Evolutionary conservation across 2,329 filamentous ascomycete genomes (phyloP), one percentile per base, ranked within the genome.

Genomic region (Herpotrichia juniperi): DNA sequence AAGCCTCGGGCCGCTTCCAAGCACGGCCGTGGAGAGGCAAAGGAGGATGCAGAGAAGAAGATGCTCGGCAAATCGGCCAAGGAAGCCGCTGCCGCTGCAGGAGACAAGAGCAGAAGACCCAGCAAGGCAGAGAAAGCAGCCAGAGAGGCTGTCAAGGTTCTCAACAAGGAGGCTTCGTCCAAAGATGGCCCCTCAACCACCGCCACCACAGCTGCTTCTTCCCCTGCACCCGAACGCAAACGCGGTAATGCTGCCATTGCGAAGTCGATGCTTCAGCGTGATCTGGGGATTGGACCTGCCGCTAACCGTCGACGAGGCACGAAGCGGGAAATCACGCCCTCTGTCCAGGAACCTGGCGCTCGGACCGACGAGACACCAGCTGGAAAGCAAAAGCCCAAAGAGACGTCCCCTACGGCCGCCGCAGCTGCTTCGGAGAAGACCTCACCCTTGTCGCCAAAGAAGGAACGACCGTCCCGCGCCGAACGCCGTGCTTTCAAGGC

Each of bases 111-210:
- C 46, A 69, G 68, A 45, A 73, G 69, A 31, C 51, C 63, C 21
- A 68, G 50, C 57, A 75, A 74, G 51, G 64, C 66, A 32, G 85
- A 88, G 25, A 90, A 85, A 69, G 77, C 79, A 2, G 78, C 80
- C 3, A 87, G 87, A 58, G 87, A 88, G 54, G 81, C 83, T 14
- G 79, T 84, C 44, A 87, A 86, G 61, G 79, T 80, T 6, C 74
- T 82, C 12, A 84, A 79, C 69, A 82, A 80, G 63, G 75, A 79
- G 57, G 74, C 73, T 21, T 65, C 71, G 3, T 54, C 59, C 10
- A 69, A 70, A 46, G 62, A 68, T n/a, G 58, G 67, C 22, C 55
- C 61, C 24, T 54, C 59, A 21, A 70, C 71, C 66, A 79, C 70
- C 53, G 61, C 74, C 16, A 64, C 73, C 34, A 74, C 76, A 51